Evolutionary conservation across 2,329 filamentous ascomycete species (phyloP).

Genomic region (Alternaria arbusti): DNA sequence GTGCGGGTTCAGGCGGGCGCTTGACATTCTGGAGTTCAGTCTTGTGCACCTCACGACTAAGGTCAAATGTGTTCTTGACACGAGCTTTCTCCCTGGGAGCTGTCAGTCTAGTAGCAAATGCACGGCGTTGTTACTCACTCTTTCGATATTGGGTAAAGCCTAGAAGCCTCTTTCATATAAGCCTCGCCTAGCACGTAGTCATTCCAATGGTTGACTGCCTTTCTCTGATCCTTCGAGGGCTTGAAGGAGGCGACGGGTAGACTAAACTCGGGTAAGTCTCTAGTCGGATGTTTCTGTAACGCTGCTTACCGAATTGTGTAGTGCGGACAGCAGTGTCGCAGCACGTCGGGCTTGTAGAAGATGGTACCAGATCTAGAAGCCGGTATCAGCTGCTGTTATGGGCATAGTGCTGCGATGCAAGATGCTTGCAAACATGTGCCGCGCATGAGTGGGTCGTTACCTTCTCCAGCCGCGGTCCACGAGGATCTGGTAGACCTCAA

Average conservation of each 20-base stretch:
- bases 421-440: not conserved
- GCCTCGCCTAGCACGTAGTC: constrained; percentile 70
- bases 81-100: constrained; percentile 61
- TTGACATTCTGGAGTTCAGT: constrained; percentile 64
- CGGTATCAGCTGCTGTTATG: constrained; percentile 10
- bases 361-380: constrained; percentile 59
- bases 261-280: constrained; percentile 46
- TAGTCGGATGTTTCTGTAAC: not conserved
- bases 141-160: constrained; percentile 70
- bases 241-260: constrained; percentile 71
- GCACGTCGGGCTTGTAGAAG: constrained; percentile 79
- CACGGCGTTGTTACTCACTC: constrained; percentile 54
- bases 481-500: constrained; percentile 72
- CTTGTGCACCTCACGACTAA: constrained; percentile 72
- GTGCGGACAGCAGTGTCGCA: constrained; percentile 86
- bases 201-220: constrained; percentile 79
- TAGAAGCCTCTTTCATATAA: constrained; percentile 70
- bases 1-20: constrained; percentile 67
- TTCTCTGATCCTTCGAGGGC: constrained; percentile 73
- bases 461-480: constrained; percentile 80
- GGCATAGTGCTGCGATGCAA: constrained; percentile 10
- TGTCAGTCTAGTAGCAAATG: constrained; percentile 4
- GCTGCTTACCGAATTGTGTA: constrained; percentile 71
- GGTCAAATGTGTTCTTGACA: constrained; percentile 71
- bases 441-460: constrained; percentile 53